These are phyloP conservation scores for Phoenix roebelenii DNA, from an alignment of 176 grass and related monocot genomes.

Conservation along the genomic window DNA sequence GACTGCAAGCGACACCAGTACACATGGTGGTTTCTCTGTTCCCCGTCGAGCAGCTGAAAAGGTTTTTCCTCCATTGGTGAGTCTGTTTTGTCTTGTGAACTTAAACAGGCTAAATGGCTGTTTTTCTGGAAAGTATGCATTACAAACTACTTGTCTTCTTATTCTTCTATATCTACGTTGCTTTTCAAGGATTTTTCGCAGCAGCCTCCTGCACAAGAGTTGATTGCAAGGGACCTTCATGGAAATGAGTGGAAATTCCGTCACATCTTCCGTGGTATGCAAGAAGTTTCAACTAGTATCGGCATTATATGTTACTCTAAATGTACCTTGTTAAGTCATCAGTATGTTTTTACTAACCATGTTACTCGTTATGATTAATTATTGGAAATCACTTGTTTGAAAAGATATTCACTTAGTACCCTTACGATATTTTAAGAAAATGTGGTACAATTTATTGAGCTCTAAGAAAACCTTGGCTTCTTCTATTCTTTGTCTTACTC, in stretches of 20 bases:
- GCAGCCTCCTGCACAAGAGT: conserved; percentile 91
- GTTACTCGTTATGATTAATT: too few relatives aligned
- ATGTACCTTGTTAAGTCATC: too few relatives aligned
- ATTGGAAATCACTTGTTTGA: too few relatives aligned
- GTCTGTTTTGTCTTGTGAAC: conserved; percentile 7
- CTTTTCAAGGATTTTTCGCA: conserved; percentile 77
- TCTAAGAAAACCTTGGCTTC: too few relatives aligned
- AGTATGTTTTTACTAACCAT: too few relatives aligned
- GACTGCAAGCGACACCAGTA: conserved; percentile 95
- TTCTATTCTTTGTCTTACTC: too few relatives aligned
- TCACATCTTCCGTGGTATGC: conserved; percentile 80
- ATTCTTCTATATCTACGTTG: conserved; percentile 11
- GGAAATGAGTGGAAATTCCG: conserved; percentile 98
- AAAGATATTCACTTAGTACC: too few relatives aligned
- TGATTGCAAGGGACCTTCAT: conserved; percentile 93
- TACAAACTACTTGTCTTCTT: conserved; percentile 4
- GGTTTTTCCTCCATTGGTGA: conserved; percentile 95
- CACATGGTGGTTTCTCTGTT: conserved; percentile 99
- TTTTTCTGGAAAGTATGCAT: background rate
- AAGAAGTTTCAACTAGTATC: background rate
- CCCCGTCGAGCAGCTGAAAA: conserved; percentile 96
- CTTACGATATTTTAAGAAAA: too few relatives aligned
- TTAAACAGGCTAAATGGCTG: background rate
- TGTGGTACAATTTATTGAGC: too few relatives aligned
- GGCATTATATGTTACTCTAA: background rate